Conservation (phyloP, 164 flowering plant genomes). For the Buxus sempervirens region DNA sequence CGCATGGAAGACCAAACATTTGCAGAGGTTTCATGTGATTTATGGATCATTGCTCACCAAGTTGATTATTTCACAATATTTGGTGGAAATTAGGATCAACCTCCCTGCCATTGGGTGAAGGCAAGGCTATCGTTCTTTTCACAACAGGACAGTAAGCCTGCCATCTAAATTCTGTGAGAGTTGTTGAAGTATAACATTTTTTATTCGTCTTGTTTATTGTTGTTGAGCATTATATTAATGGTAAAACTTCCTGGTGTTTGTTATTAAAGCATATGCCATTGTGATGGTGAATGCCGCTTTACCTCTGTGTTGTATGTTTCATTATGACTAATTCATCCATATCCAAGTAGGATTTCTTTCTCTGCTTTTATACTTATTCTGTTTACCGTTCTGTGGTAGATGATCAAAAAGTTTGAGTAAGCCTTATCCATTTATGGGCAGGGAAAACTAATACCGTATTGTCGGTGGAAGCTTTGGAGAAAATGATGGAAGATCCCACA, state of each 20-base stretch:
- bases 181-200: too few species aligned
- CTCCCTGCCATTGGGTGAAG: too few species aligned
- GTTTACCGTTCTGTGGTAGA: background rate
- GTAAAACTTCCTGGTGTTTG: background rate
- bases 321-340: background rate
- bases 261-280: background rate
- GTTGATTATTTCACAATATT: too few species aligned
- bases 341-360: background rate
- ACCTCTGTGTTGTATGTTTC: background rate
- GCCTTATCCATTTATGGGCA: conserved; percentile 20
- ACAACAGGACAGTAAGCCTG: too few species aligned
- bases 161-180: too few species aligned
- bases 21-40: too few species aligned
- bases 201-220: too few species aligned
- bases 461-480: conserved; percentile 90
- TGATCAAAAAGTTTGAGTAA: background rate
- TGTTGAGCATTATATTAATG: background rate
- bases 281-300: background rate
- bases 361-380: background rate
- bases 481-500: conserved; percentile 98
- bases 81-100: too few species aligned
- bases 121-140: too few species aligned
- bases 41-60: too few species aligned
- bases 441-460: conserved; percentile 44
- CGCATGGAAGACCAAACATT: too few species aligned